Percentiles rank a stretch among this genome's conserved stretches.
phyloP scores from a whole-genome alignment of 1,284 basidiomycete species.

The Anthracocystis setariae region DNA sequence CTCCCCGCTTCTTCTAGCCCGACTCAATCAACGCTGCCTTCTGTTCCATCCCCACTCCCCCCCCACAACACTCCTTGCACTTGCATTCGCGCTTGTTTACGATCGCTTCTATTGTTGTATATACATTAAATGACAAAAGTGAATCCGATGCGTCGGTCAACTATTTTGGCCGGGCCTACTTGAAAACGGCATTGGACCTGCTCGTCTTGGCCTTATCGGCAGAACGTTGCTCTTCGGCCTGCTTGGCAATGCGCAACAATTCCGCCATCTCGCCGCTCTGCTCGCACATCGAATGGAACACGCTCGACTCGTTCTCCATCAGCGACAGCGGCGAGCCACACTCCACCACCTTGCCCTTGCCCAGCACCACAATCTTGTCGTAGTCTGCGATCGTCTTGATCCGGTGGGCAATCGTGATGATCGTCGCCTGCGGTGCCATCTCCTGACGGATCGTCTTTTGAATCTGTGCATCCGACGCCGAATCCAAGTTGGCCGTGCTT shows the following conservation, averaged over 20 bases:
- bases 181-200: background rate
- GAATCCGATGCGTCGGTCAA: too few relatives aligned
- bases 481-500: constrained; percentile 69
- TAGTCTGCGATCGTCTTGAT: constrained; percentile 75
- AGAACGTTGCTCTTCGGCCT: constrained; percentile 31
- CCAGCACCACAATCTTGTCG: constrained; percentile 72
- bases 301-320: constrained; percentile 66
- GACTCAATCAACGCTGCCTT: background rate
- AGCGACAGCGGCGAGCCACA: constrained; percentile 78
- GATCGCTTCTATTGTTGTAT: background rate
- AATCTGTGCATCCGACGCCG: constrained; percentile 70
- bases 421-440: constrained; percentile 69
- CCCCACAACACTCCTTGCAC: too few relatives aligned
- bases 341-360: constrained; percentile 77
- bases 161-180: background rate
- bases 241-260: constrained; percentile 40
- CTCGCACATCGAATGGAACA: constrained; percentile 61
- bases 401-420: constrained; percentile 74
- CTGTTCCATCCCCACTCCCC: background rate
- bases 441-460: constrained; percentile 70
- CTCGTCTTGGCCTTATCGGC: background rate
- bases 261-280: constrained; percentile 60
- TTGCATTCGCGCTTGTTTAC: background rate
- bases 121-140: too few relatives aligned
- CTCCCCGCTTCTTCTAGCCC: too few relatives aligned